phyloP scores from a whole-genome alignment of 169 alveolate species.

The Theileria orientalis region DNA sequence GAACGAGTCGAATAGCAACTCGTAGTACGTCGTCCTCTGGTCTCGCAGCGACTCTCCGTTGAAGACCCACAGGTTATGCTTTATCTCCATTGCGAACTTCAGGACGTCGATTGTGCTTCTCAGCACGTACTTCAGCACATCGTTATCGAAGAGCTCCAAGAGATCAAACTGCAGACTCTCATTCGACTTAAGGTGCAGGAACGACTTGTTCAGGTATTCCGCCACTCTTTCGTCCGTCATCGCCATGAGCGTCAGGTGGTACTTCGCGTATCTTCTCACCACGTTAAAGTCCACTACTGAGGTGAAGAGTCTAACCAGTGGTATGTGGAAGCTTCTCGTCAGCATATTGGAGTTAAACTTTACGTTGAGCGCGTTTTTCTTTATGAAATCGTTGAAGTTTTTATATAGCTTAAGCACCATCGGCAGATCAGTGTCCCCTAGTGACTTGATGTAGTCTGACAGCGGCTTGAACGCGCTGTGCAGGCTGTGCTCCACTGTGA shows the following conservation, averaged over 20 bases:
- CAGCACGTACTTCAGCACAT: slow-evolving; percentile 33
- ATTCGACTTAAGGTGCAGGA: not conserved
- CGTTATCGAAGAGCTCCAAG: slow-evolving; percentile 22
- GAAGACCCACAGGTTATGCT: slow-evolving; percentile 47
- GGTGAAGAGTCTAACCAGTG: slow-evolving; percentile 51
- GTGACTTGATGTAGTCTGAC: slow-evolving; percentile 23
- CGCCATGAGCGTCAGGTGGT: not conserved
- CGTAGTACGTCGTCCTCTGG: slow-evolving; percentile 35
- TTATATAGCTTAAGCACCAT: slow-evolving; percentile 5
- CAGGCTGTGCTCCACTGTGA: slow-evolving; percentile 44
- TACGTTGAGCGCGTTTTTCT: not conserved
- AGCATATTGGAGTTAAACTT: not conserved
- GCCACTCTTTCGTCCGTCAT: not conserved
- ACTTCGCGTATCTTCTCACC: not conserved
- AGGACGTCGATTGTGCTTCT: not conserved
- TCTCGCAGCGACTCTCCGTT: slow-evolving; percentile 66
- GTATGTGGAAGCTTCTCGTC: slow-evolving; percentile 51
- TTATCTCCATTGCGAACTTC: slow-evolving; percentile 48
- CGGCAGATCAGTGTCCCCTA: not conserved
- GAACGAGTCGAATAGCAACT: slow-evolving; percentile 16
- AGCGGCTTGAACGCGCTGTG: slow-evolving; percentile 40
- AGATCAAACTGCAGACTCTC: not conserved
- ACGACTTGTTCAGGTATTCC: not conserved
- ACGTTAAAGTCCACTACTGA: slow-evolving; percentile 29
- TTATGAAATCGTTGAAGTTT: slow-evolving; percentile 18